A percentile compares a stretch with the other conserved stretches of the same genome.
phyloP scores from a whole-genome alignment of 306 rosid genomes.

The Cicer judaicum region DNA sequence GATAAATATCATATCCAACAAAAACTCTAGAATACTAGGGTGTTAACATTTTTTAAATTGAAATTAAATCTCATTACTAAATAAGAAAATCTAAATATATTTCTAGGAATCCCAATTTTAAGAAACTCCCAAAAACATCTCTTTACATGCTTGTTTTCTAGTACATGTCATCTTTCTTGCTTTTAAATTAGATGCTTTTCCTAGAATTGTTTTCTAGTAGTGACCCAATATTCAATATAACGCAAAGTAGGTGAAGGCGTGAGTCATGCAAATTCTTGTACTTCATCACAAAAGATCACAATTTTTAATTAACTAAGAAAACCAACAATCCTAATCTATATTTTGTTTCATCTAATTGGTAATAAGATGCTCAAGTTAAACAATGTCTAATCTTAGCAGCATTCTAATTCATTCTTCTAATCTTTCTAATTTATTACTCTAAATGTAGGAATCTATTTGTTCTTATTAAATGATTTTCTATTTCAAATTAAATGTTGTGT shows the following conservation, averaged over 20 bases:
- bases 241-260: conserved; percentile 38
- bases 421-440: conserved; percentile 29
- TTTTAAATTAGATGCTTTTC: conserved; percentile 39
- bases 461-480: conserved; percentile 24
- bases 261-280: conserved; percentile 40
- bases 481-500: conserved; percentile 7
- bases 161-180: conserved; percentile 44
- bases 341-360: conserved; percentile 5
- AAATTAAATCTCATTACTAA: no score
- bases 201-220: conserved; percentile 39
- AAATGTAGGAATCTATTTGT: conserved; percentile 22
- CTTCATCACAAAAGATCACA: conserved; percentile 40
- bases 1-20: no score
- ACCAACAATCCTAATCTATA: conserved; percentile 33
- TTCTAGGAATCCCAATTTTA: neutral
- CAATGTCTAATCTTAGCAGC: conserved; percentile 18
- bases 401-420: conserved; percentile 6
- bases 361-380: conserved; percentile 41
- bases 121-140: conserved; percentile 18
- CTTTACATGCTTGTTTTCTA: conserved; percentile 36
- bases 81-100: no score
- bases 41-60: no score
- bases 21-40: no score
- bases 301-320: conserved; percentile 34
- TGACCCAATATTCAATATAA: conserved; percentile 31